Evolutionary conservation across 2,329 filamentous ascomycete species (phyloP).

Genomic region (Ascochyta koolunga): DNA sequence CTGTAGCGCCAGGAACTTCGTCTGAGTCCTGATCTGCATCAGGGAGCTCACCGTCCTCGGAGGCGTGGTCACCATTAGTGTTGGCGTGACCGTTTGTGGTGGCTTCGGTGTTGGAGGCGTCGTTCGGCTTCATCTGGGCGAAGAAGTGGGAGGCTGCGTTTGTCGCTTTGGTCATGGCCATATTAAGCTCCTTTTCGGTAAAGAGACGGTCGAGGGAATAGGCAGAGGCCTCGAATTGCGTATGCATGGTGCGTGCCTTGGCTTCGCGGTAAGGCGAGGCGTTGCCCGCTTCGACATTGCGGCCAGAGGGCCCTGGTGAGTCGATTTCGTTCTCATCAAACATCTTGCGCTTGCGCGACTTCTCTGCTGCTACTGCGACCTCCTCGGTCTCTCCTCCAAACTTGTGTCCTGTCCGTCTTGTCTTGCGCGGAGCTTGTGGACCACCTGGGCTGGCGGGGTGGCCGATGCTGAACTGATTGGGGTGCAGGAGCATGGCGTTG

Average conservation of each 20-base stretch:
- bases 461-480: conserved; percentile 69
- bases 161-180: conserved; percentile 66
- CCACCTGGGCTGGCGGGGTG: conserved; percentile 68
- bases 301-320: conserved; percentile 60
- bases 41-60: conserved; percentile 46
- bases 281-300: conserved; percentile 55
- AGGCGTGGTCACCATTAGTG: conserved; percentile 45
- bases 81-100: conserved; percentile 39
- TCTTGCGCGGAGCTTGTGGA: conserved; percentile 66
- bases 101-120: conserved; percentile 33
- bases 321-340: conserved; percentile 63
- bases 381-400: conserved; percentile 53
- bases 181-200: conserved; percentile 69
- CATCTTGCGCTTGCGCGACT: conserved; percentile 64
- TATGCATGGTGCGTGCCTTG: conserved; percentile 58
- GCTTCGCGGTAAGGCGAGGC: conserved; percentile 59
- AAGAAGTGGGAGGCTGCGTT: conserved; percentile 64
- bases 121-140: conserved; percentile 56
- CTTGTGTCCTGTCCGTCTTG: conserved; percentile 64
- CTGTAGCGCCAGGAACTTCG: conserved; percentile 53
- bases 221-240: conserved; percentile 63
- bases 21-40: conserved; percentile 47
- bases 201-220: conserved; percentile 70
- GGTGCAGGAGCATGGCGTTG: conserved; percentile 68
- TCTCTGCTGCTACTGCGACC: conserved; percentile 57